A percentile compares a stretch with the other conserved stretches of the same genome.
Conservation (phyloP, 331 rosid genomes). For the Stylosanthes scabra region DNA sequence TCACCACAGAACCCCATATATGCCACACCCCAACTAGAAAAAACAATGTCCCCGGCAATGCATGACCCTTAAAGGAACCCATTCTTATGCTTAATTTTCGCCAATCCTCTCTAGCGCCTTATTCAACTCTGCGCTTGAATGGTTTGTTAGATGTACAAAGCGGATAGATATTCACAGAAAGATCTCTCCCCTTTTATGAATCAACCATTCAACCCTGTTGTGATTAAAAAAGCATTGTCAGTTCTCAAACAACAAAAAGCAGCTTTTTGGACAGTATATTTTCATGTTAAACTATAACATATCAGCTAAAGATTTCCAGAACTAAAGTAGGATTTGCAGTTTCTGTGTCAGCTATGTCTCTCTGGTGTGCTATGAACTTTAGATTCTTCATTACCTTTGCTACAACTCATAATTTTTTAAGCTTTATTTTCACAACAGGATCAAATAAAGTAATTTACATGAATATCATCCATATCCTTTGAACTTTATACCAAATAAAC, state of each 20-base stretch:
- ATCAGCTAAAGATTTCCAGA: slow-evolving; percentile 16
- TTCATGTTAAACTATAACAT: neutral
- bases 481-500: slow-evolving; percentile 40
- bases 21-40: slow-evolving; percentile 90
- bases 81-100: slow-evolving; percentile 42
- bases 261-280: slow-evolving; percentile 10
- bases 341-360: slow-evolving; percentile 5
- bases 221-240: slow-evolving; percentile 34
- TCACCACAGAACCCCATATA: slow-evolving; percentile 77
- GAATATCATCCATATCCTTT: slow-evolving; percentile 8
- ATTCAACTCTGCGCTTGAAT: slow-evolving; percentile 24
- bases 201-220: slow-evolving; percentile 34
- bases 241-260: slow-evolving; percentile 37
- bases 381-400: neutral
- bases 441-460: neutral
- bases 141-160: slow-evolving; percentile 33
- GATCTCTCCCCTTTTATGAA: slow-evolving; percentile 17
- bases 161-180: slow-evolving; percentile 25
- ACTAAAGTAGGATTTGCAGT: slow-evolving; percentile 15
- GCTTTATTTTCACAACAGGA: slow-evolving; percentile 29
- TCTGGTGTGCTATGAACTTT: slow-evolving; percentile 15
- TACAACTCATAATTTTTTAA: slow-evolving; percentile 8
- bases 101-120: slow-evolving; percentile 27
- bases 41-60: slow-evolving; percentile 90
- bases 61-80: slow-evolving; percentile 99